Conservation (phyloP, 805 yeast genomes). For the Dipodascus geniculatus region DNA sequence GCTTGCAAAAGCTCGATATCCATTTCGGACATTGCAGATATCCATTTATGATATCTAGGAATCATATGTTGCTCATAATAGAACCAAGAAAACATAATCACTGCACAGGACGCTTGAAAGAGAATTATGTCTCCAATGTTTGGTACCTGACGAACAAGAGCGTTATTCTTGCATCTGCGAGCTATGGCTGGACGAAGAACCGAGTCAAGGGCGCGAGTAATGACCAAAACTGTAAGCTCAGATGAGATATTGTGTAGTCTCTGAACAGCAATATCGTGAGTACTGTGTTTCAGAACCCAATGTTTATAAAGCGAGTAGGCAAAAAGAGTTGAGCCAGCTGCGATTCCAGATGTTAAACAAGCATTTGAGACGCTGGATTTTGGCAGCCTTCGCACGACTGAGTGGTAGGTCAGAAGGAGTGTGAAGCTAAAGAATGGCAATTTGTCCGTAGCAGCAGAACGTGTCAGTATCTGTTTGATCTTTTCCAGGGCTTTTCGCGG, state of each 20-base stretch:
- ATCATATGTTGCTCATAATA: conserved; percentile 30
- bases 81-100: conserved; percentile 25
- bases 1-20: conserved; percentile 29
- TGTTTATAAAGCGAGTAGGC: neutral
- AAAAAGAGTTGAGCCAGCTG: neutral
- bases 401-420: neutral
- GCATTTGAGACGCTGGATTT: no score
- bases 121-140: conserved; percentile 8
- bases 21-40: conserved; percentile 38
- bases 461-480: neutral
- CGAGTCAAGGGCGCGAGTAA: conserved; percentile 13
- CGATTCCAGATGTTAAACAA: no score
- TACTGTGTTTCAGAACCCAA: neutral
- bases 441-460: neutral
- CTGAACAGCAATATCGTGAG: neutral
- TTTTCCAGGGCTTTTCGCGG: neutral
- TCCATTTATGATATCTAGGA: conserved; percentile 36
- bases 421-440: neutral
- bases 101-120: conserved; percentile 13
- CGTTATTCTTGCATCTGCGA: neutral
- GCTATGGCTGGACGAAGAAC: conserved; percentile 4
- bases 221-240: conserved; percentile 10
- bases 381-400: no score
- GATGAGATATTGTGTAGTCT: neutral
- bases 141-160: neutral